phyloP scores from a whole-genome alignment of 768 basidiomycete genomes.

The Strobilomyces confusus region DNA sequence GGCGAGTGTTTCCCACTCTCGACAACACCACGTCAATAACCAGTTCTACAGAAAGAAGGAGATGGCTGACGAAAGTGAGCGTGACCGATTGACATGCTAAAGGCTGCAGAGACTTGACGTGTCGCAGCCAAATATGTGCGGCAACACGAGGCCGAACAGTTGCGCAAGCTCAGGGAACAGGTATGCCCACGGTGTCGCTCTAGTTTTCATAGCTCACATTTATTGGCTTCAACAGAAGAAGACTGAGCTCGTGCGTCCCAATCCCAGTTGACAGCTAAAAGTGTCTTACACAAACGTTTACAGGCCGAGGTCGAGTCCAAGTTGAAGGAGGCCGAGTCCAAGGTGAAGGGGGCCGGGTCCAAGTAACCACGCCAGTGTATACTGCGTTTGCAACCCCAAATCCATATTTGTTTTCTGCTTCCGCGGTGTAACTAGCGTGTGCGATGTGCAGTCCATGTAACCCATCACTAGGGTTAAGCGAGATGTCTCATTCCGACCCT shows the following conservation, averaged over 20 bases:
- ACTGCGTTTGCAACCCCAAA: background rate
- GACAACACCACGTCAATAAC: background rate
- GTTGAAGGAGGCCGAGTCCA: conserved; percentile 27
- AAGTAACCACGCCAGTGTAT: conserved; percentile 14
- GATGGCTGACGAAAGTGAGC: conserved; percentile 60
- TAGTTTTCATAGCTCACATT: background rate
- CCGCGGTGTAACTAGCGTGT: background rate
- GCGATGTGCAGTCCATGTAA: background rate
- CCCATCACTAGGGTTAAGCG: background rate
- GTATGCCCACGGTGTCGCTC: conserved; percentile 32
- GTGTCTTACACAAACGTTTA: conserved; percentile 11
- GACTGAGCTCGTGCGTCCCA: conserved; percentile 29
- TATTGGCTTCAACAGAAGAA: conserved; percentile 31
- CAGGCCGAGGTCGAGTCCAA: conserved; percentile 31
- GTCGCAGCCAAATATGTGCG: conserved; percentile 60
- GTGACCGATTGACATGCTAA: conserved; percentile 1
- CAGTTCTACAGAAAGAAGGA: conserved; percentile 57
- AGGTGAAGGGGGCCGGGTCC: conserved; percentile 21
- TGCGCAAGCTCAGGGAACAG: conserved; percentile 55
- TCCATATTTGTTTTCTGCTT: background rate
- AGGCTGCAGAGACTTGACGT: background rate
- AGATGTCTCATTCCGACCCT: conserved; percentile 12
- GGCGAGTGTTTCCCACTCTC: conserved; percentile 35
- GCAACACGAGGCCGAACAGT: conserved; percentile 51
- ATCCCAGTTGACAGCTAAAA: conserved; percentile 10